Conservation (phyloP, 805 yeast genomes). For the Candida dajiaensis region DNA sequence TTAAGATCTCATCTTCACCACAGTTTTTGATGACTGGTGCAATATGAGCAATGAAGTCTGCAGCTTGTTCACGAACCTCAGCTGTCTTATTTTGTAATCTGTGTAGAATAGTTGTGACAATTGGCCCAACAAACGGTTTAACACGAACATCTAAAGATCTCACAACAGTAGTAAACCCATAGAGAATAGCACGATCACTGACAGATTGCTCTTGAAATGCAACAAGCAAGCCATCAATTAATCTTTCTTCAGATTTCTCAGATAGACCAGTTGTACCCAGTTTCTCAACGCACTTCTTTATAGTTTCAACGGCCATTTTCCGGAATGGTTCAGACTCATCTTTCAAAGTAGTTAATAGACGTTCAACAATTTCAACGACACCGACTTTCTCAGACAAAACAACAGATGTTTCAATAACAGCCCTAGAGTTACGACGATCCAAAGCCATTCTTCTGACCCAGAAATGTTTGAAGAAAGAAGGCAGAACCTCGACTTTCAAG, state of each 20-base stretch:
- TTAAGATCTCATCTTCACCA: conserved; percentile 54
- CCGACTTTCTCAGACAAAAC: conserved; percentile 66
- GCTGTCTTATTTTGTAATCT: conserved; percentile 67
- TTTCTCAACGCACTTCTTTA: conserved; percentile 45
- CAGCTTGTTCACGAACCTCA: conserved; percentile 75
- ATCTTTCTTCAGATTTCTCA: conserved; percentile 50
- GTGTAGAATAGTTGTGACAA: conserved; percentile 66
- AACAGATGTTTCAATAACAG: conserved; percentile 69
- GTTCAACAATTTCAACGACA: conserved; percentile 50
- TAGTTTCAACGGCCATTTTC: conserved; percentile 69
- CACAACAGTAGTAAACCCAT: conserved; percentile 60
- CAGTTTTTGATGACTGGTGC: conserved; percentile 65
- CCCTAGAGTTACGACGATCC: conserved; percentile 48
- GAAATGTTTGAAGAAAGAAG: conserved; percentile 60
- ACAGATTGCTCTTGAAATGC: conserved; percentile 76
- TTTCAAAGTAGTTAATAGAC: conserved; percentile 52
- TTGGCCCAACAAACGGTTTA: conserved; percentile 65
- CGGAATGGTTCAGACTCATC: conserved; percentile 82
- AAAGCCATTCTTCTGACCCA: conserved; percentile 83
- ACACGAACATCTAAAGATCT: conserved; percentile 56
- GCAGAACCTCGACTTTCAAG: conserved; percentile 45
- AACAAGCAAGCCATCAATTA: conserved; percentile 74
- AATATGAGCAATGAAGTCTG: conserved; percentile 63
- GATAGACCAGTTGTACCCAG: conserved; percentile 57
- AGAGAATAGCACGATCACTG: conserved; percentile 49